Percentiles rank a stretch among this genome's conserved stretches.
phyloP scores from a whole-genome alignment of 2,329 filamentous ascomycete genomes.

The Talaromyces sp. region DNA sequence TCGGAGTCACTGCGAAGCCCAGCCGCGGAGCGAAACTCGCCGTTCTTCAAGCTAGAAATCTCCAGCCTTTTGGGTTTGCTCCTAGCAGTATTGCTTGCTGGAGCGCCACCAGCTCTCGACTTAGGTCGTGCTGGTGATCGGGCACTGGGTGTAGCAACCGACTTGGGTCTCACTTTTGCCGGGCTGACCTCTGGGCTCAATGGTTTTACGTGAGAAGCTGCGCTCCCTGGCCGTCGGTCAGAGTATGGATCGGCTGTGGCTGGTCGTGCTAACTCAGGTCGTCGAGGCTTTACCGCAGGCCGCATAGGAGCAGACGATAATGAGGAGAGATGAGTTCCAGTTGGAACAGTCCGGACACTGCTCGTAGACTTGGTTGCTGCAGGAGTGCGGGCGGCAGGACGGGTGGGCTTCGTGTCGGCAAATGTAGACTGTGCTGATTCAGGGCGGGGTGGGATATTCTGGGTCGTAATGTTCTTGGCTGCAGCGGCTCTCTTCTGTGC shows the following conservation, averaged over 20 bases:
- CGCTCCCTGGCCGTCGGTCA: constrained; percentile 48
- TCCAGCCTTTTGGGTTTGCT: constrained; percentile 34
- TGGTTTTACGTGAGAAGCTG: constrained; percentile 46
- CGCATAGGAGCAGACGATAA: constrained; percentile 60
- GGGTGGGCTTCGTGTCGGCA: constrained; percentile 41
- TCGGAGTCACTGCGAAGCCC: constrained; percentile 23
- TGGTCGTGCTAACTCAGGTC: constrained; percentile 36
- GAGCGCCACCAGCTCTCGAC: constrained; percentile 30
- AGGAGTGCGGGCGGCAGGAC: constrained; percentile 32
- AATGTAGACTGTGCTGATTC: constrained; percentile 56
- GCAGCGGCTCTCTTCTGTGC: constrained; percentile 65
- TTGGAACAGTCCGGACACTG: constrained; percentile 33
- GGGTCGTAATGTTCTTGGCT: constrained; percentile 39
- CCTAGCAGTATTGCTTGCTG: constrained; percentile 28
- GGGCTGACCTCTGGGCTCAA: constrained; percentile 26
- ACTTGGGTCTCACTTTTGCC: constrained; percentile 27
- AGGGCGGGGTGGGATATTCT: constrained; percentile 51
- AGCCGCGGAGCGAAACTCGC: constrained; percentile 22
- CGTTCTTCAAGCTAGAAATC: constrained; percentile 29
- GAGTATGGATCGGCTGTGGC: constrained; percentile 36
- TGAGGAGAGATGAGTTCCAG: constrained; percentile 36
- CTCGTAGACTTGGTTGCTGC: constrained; percentile 29
- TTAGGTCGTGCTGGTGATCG: constrained; percentile 33
- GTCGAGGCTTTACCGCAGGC: constrained; percentile 37
- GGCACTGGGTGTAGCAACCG: constrained; percentile 30